Evolutionary conservation across 164 flowering plant genomes (phyloP).

Genomic region (Nymphaea thermarum): DNA sequence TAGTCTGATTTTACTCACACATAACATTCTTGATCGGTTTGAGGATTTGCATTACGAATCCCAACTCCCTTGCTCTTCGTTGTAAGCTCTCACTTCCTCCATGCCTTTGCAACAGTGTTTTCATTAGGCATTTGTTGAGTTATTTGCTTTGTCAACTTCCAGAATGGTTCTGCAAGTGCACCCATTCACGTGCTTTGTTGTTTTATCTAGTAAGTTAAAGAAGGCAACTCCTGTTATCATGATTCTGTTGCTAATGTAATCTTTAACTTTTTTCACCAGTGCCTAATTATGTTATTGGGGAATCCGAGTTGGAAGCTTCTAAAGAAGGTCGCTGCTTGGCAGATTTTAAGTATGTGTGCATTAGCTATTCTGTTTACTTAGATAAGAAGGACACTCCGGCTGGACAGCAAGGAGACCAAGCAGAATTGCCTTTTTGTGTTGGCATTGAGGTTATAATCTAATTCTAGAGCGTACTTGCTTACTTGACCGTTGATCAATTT

Average conservation of each 20-base stretch:
- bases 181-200: no score
- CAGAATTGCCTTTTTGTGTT: conserved; percentile 46
- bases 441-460: conserved; percentile 48
- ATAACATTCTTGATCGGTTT: background rate
- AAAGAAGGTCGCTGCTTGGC: conserved; percentile 37
- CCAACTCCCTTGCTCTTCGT: conserved; percentile 13
- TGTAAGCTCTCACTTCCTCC: conserved; percentile 13
- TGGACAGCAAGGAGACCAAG: conserved; percentile 16
- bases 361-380: conserved; percentile 53
- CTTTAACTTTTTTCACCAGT: conserved; percentile 18
- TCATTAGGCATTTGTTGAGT: no score
- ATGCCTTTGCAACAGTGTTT: background rate
- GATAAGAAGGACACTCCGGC: conserved; percentile 19
- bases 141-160: no score
- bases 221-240: no score
- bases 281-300: conserved; percentile 31
- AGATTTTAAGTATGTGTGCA: conserved; percentile 55
- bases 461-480: no score
- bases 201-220: no score
- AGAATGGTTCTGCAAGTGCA: no score
- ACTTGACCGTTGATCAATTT: no score
- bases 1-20: no score
- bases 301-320: conserved; percentile 46
- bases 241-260: no score
- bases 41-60: conserved; percentile 24